A percentile compares a stretch with the other conserved stretches of the same genome.
Evolutionary conservation across 2,329 filamentous ascomycete species (phyloP).

Genomic region (Penicillium olsonii): DNA sequence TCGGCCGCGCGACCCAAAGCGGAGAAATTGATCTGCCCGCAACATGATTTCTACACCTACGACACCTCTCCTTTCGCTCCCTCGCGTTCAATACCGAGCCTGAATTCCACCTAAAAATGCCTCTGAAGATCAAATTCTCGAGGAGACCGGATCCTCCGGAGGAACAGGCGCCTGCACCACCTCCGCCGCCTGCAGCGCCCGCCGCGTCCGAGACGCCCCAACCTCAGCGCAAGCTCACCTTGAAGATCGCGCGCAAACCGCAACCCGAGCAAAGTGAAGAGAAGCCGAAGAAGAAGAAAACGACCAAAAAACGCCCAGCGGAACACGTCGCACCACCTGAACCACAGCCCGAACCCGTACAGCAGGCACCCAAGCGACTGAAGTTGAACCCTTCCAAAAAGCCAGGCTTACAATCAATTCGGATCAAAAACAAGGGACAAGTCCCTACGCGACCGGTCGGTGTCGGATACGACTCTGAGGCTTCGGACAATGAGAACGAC

Average conservation of each 20-base stretch:
- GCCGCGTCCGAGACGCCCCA: constrained; percentile 29
- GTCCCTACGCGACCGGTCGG: constrained; percentile 71
- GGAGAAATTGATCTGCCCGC: constrained; percentile 14
- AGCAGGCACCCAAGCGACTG: constrained; percentile 39
- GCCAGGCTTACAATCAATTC: constrained; percentile 49
- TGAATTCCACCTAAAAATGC: constrained; percentile 28
- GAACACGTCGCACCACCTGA: constrained; percentile 28
- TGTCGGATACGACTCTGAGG: constrained; percentile 95
- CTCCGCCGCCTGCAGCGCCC: constrained; percentile 14
- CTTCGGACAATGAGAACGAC: constrained; percentile 84
- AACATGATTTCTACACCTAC: neutral
- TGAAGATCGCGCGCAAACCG: constrained; percentile 42
- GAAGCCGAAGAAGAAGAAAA: constrained; percentile 37
- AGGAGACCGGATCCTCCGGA: constrained; percentile 37
- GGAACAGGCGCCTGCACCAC: constrained; percentile 18
- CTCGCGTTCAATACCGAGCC: neutral
- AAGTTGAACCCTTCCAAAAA: constrained; percentile 43
- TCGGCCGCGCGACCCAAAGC: constrained; percentile 11
- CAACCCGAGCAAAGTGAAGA: constrained; percentile 15
- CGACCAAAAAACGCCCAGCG: constrained; percentile 43
- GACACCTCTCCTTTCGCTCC: constrained; percentile 1
- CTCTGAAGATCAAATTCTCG: constrained; percentile 46
- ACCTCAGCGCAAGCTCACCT: constrained; percentile 41
- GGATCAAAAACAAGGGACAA: constrained; percentile 67
- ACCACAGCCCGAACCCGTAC: constrained; percentile 29